phyloP scores from a whole-genome alignment of 1,284 basidiomycete genomes.

The Ceratobasidium papillatum region DNA sequence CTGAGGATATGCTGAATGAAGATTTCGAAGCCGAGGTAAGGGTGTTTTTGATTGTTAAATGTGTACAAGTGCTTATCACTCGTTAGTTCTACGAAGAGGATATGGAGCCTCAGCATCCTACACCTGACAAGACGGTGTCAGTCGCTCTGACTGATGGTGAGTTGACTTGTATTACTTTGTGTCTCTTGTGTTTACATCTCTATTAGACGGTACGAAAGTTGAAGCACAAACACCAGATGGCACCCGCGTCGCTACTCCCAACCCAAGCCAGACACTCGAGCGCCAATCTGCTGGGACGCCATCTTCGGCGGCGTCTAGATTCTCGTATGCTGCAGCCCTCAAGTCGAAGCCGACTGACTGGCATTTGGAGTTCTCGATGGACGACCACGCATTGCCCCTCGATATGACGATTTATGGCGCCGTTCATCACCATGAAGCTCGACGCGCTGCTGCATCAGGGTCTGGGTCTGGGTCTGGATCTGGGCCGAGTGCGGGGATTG shows the following conservation, averaged over 20 bases:
- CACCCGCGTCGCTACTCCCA: conserved; percentile 90
- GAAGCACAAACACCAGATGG: conserved; percentile 97
- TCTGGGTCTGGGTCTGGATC: neutral
- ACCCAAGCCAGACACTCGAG: conserved; percentile 54
- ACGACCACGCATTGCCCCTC: conserved; percentile 81
- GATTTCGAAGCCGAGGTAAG: conserved; percentile 77
- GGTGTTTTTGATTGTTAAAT: neutral
- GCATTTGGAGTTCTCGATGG: conserved; percentile 96
- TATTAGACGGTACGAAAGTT: conserved; percentile 83
- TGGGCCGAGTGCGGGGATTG: conserved; percentile 54
- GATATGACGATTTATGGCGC: conserved; percentile 96
- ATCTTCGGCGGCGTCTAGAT: conserved; percentile 54
- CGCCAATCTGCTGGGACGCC: conserved; percentile 46
- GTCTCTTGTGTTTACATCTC: conserved; percentile 19
- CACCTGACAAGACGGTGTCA: conserved; percentile 83
- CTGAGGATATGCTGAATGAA: conserved; percentile 79
- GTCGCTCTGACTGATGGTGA: conserved; percentile 82
- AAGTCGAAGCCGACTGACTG: conserved; percentile 93
- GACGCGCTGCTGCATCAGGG: conserved; percentile 60
- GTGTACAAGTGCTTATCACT: neutral
- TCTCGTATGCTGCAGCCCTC: conserved; percentile 92
- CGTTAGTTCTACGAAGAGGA: conserved; percentile 35
- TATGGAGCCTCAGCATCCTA: conserved; percentile 41
- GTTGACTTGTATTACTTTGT: conserved; percentile 42
- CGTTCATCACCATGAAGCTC: conserved; percentile 86